phyloP scores from a whole-genome alignment of 2,329 filamentous ascomycete species.

The Cladosporium sp. region DNA sequence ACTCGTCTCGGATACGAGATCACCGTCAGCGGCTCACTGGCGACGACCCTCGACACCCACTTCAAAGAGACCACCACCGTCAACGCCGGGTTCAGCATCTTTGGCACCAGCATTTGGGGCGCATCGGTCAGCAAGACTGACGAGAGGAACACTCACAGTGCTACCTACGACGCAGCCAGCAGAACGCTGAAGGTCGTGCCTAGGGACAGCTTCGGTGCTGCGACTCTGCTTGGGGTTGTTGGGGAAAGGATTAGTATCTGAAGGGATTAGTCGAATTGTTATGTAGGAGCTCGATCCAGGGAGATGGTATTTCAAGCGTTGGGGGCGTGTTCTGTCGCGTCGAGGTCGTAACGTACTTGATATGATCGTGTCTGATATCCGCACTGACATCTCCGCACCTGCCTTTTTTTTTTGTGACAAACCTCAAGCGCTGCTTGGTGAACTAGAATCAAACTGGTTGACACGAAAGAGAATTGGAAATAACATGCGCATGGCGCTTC shows the following conservation, averaged over 20 bases:
- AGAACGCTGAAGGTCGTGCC: neutral
- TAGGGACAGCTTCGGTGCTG: neutral
- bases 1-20: constrained; percentile 3
- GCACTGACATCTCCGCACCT: neutral
- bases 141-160: neutral
- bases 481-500: neutral
- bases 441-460: neutral
- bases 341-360: neutral
- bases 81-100: neutral
- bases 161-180: neutral
- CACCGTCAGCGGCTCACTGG: neutral
- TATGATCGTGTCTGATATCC: neutral
- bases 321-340: neutral
- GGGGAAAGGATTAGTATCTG: neutral
- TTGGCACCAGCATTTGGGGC: neutral
- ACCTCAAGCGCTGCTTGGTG: neutral
- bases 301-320: neutral
- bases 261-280: neutral
- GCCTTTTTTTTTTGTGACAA: neutral
- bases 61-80: neutral
- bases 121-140: neutral
- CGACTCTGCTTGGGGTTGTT: neutral
- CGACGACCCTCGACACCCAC: neutral
- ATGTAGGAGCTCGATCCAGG: neutral
- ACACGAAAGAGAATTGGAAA: neutral